Conservation (phyloP, 1,284 basidiomycete species). For the Cryptococcus sp. region DNA sequence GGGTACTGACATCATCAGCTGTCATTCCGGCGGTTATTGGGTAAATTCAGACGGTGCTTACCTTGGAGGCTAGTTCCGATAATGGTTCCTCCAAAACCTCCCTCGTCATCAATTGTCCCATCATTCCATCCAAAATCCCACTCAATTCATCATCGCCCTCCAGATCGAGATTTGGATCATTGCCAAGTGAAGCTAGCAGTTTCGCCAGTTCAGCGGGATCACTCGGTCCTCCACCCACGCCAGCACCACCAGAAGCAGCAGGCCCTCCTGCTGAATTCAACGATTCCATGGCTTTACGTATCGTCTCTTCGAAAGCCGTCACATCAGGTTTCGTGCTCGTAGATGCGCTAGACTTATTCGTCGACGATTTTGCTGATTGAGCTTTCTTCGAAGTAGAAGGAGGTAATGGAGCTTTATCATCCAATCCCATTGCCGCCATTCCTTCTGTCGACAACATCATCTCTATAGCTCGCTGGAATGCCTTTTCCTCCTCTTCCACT, state of each 20-base stretch:
- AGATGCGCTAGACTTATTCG: slow-evolving; percentile 10
- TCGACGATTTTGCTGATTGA: not conserved
- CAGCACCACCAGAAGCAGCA: not conserved
- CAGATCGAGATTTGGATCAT: slow-evolving; percentile 48
- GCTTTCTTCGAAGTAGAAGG: not conserved
- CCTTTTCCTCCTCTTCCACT: slow-evolving; percentile 45
- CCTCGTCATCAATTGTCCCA: slow-evolving; percentile 89
- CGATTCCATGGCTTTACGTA: slow-evolving; percentile 74
- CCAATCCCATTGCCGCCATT: slow-evolving; percentile 55
- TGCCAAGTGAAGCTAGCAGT: slow-evolving; percentile 41
- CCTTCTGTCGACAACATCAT: slow-evolving; percentile 64
- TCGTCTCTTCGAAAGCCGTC: slow-evolving; percentile 65
- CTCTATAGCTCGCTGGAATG: slow-evolving; percentile 67
- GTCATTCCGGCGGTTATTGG: not conserved
- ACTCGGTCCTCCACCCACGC: not conserved
- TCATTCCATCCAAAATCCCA: slow-evolving; percentile 81
- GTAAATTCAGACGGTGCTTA: slow-evolving; percentile 44
- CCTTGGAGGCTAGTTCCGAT: slow-evolving; percentile 81
- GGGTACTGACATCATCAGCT: slow-evolving; percentile 79
- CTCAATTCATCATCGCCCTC: slow-evolving; percentile 62
- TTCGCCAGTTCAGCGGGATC: slow-evolving; percentile 38
- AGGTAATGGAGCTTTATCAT: slow-evolving; percentile 18
- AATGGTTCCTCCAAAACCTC: slow-evolving; percentile 90
- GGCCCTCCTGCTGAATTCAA: slow-evolving; percentile 56
- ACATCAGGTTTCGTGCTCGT: slow-evolving; percentile 16